Evolutionary conservation across 345 rosid species (phyloP).

Genomic region (Gossypium herbaceum): DNA sequence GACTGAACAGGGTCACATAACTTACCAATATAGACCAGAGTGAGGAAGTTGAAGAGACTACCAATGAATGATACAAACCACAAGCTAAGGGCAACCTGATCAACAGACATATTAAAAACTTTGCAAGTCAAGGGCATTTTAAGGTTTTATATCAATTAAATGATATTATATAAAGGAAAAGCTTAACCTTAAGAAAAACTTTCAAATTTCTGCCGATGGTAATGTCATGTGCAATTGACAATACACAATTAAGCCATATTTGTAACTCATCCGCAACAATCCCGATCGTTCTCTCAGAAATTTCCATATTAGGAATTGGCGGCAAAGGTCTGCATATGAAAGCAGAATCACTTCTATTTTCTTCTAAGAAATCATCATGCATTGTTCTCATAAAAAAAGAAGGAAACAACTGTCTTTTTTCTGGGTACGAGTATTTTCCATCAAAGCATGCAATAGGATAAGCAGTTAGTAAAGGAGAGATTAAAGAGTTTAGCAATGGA

Average conservation of each 20-base stretch:
- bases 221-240: slow-evolving; percentile 67
- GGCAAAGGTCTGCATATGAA: slow-evolving; percentile 74
- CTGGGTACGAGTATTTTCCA: not conserved
- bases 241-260: slow-evolving; percentile 46
- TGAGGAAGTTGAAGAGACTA: slow-evolving; percentile 63
- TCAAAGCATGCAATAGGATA: not conserved
- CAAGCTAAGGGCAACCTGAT: slow-evolving; percentile 58
- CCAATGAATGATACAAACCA: slow-evolving; percentile 63
- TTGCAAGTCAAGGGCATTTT: not conserved
- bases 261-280: slow-evolving; percentile 48
- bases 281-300: slow-evolving; percentile 59
- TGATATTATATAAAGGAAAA: not conserved
- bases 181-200: slow-evolving; percentile 65
- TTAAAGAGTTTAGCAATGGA: not conserved
- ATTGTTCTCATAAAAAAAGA: not conserved
- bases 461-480: not conserved
- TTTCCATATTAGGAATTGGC: slow-evolving; percentile 80
- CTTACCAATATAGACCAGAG: slow-evolving; percentile 79
- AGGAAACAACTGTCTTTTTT: not conserved
- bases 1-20: not conserved
- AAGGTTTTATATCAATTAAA: slow-evolving; percentile 4
- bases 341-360: not conserved
- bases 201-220: slow-evolving; percentile 57
- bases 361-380: not conserved
- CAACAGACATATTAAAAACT: not conserved